A percentile compares a stretch with the other conserved stretches of the same genome.
These are phyloP conservation scores for Citrus reticulata DNA, from an alignment of 345 rosid species.

Conservation along the genomic window DNA sequence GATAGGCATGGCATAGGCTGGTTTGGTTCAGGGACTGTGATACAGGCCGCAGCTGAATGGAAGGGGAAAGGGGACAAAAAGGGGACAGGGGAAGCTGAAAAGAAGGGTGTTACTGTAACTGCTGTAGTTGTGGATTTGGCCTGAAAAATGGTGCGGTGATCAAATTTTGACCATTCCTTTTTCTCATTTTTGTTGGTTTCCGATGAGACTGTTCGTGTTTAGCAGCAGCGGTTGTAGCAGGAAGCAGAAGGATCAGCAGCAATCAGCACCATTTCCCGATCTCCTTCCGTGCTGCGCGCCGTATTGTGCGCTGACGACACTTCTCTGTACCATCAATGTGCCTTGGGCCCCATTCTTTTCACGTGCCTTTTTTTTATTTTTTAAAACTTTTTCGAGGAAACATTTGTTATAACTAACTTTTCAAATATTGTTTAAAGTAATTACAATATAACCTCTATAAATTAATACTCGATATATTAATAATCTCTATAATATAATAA, in stretches of 20 bases:
- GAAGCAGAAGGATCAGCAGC: neutral
- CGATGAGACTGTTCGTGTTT: neutral
- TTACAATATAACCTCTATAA: too few relatives aligned
- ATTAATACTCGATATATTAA: too few relatives aligned
- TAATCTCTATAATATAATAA: too few relatives aligned
- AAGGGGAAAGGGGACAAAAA: neutral
- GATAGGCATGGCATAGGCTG: neutral
- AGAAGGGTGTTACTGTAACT: neutral
- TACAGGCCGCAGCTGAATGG: neutral
- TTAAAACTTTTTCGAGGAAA: too few relatives aligned
- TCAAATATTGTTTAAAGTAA: too few relatives aligned
- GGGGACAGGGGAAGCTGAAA: neutral
- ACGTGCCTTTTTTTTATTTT: too few relatives aligned
- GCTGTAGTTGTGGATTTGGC: neutral
- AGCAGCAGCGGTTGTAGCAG: neutral
- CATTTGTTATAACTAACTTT: too few relatives aligned
- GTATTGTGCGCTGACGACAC: conserved; percentile 12
- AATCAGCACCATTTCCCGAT: neutral
- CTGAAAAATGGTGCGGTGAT: neutral
- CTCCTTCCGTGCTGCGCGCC: conserved; percentile 16
- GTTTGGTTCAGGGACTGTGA: too few relatives aligned
- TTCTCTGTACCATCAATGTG: too few relatives aligned
- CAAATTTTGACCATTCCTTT: too few relatives aligned
- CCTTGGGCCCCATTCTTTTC: too few relatives aligned
- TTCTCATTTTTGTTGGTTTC: conserved; percentile 1